Evolutionary conservation across 495 filamentous ascomycete genomes (phyloP).

Genomic region (Pseudoneurospora amorphoporcata): DNA sequence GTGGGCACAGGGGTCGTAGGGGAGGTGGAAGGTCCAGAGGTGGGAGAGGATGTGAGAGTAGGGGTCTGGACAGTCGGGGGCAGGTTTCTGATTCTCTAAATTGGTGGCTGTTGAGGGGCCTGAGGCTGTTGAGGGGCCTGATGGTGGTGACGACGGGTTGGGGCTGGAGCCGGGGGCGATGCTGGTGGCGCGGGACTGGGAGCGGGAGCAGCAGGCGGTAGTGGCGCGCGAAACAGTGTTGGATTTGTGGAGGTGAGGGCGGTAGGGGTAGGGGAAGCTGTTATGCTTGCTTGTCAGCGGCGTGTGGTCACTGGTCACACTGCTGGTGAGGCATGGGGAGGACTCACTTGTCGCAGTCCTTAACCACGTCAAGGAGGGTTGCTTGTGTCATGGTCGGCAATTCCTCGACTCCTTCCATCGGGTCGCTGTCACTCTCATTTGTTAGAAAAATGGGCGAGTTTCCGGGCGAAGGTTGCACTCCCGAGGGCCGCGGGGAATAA

Average conservation of each 20-base stretch:
- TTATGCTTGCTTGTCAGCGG: background rate
- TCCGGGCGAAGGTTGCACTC: too few relatives aligned
- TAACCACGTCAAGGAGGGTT: background rate
- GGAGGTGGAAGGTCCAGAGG: background rate
- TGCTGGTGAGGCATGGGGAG: background rate
- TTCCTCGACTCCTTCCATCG: too few relatives aligned
- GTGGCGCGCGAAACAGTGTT: background rate
- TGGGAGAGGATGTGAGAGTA: background rate
- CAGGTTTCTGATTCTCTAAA: too few relatives aligned
- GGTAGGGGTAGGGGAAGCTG: background rate
- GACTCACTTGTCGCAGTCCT: background rate
- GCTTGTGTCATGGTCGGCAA: too few relatives aligned
- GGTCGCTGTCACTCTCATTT: too few relatives aligned
- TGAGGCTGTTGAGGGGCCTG: background rate
- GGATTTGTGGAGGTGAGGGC: background rate
- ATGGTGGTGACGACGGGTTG: too few relatives aligned
- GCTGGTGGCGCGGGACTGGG: background rate
- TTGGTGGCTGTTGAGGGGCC: too few relatives aligned
- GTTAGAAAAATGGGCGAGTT: too few relatives aligned
- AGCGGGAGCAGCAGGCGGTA: background rate
- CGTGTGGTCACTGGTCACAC: background rate
- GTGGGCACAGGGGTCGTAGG: background rate
- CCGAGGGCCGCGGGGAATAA: too few relatives aligned
- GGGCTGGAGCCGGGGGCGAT: too few relatives aligned
- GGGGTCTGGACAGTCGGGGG: background rate